Evolutionary conservation across 768 basidiomycete genomes (phyloP), one percentile per base, ranked within the genome.

Genomic region (Pleurotus eryngii): DNA sequence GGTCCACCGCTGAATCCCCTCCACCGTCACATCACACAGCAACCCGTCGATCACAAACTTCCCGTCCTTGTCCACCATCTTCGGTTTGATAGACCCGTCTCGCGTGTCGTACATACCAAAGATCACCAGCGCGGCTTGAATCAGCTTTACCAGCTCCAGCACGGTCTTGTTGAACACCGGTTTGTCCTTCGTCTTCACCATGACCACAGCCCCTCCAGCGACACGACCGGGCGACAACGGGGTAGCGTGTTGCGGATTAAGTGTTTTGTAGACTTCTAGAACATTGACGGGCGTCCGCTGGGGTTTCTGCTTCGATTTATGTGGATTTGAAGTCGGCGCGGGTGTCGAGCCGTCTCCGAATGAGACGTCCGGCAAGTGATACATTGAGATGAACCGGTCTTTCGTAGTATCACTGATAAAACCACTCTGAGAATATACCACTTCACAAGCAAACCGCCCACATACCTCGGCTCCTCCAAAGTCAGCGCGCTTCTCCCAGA

Each of bases 401-500:
- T 90, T 89, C 1, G 90, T 90, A 0, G 87, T 77, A 60, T 93
- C 89, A 60, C 89, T 92, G 60, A 30, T 17, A 47, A 9, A 11
- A 18, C 12, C 8, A 39, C 39, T 47, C 50, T 57, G 57, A 54
- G 55, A 18, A 18, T 55, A 54, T 17, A 22, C 51, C 49, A 47
- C 46, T 26, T 58, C 11, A 11, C 18, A 47, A 58, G 49, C 56
- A 39, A 30, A 15, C 57, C n/a, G 5, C 15, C n/a, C 7, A 66
- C 73, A 51, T 60, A 83, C 87, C 83, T 85, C 8, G 90, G 86
- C 61, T 89, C 85, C 61, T 91, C 84, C 30, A 94, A 81, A 14
- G 88, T 88, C 49, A 94, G 75, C 0, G 89, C 91, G 18, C 70
- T 76, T 43, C 91, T 81, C n/a, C 89, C 89, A 50, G 85, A 85